A percentile compares a stretch with the other conserved stretches of the same genome.
Conservation (phyloP, 306 rosid genomes). For the Prosopis cineraria region DNA sequence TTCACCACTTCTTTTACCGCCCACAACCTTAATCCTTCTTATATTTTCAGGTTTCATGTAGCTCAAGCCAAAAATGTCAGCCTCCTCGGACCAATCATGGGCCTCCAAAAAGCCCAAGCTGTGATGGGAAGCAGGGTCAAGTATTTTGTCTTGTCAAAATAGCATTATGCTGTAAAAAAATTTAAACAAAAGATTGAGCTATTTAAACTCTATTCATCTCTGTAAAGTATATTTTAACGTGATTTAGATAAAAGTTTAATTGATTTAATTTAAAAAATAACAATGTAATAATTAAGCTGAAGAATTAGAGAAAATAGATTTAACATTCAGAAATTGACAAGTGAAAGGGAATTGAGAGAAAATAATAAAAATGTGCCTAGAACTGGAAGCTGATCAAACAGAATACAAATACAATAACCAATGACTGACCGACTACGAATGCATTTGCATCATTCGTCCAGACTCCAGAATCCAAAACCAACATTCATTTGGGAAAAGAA, state of each 20-base stretch:
- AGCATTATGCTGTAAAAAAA: no score
- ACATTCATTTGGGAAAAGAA: neutral
- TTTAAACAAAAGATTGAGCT: no score
- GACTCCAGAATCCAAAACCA: neutral
- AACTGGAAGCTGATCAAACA: no score
- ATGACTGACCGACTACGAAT: neutral
- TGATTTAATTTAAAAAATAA: neutral
- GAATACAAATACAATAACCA: neutral
- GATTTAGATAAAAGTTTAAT: neutral
- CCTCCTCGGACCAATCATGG: no score
- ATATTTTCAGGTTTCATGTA: no score
- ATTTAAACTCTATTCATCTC: neutral
- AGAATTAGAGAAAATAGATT: neutral
- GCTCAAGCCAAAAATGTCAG: no score
- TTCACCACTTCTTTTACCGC: no score
- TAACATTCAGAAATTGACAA: neutral
- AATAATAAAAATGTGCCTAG: neutral
- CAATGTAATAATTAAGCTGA: neutral
- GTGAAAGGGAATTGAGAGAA: neutral
- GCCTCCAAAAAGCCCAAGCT: no score
- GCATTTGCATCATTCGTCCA: neutral
- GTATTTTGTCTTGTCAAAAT: no score
- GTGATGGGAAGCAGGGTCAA: no score
- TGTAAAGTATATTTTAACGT: neutral
- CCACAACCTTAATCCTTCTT: no score